phyloP scores from a whole-genome alignment of 2,329 filamentous ascomycete species.

The Endothia cerciana region DNA sequence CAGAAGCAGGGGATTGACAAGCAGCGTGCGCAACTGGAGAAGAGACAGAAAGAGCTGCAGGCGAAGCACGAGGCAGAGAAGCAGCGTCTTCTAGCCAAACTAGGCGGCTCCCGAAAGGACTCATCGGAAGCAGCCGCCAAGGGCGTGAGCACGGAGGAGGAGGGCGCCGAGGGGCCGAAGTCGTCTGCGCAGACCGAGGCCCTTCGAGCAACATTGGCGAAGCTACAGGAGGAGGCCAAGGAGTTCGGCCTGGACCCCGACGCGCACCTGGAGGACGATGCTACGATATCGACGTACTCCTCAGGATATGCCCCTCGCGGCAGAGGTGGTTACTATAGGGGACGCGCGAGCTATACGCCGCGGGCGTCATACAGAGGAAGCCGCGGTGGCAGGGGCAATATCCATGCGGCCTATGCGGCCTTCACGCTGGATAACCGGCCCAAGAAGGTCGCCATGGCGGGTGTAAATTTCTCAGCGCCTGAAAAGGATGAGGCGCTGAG shows the following conservation, averaged over 20 bases:
- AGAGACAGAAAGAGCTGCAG: constrained; percentile 63
- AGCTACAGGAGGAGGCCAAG: constrained; percentile 73
- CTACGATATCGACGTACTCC: constrained; percentile 23
- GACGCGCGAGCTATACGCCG: constrained; percentile 32
- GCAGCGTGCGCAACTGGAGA: constrained; percentile 66
- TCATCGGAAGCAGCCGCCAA: constrained; percentile 19
- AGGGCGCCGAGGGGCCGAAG: constrained; percentile 35
- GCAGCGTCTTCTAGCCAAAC: constrained; percentile 61
- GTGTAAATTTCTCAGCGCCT: constrained; percentile 62
- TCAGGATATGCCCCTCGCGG: constrained; percentile 44
- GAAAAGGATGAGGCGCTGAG: constrained; percentile 71
- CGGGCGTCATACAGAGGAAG: constrained; percentile 44
- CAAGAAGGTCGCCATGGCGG: constrained; percentile 66
- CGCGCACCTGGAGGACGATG: constrained; percentile 49
- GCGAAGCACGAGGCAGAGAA: constrained; percentile 69
- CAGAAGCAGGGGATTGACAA: constrained; percentile 66
- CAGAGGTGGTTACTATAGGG: constrained; percentile 22
- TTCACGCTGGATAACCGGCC: constrained; percentile 79
- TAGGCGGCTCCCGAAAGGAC: constrained; percentile 47
- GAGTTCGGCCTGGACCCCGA: constrained; percentile 69
- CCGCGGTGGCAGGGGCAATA: constrained; percentile 49
- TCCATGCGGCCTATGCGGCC: constrained; percentile 60
- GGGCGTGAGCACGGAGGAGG: constrained; percentile 28
- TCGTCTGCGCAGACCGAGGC: constrained; percentile 59
- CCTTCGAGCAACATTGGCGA: constrained; percentile 72